Conservation (phyloP, 2,329 filamentous ascomycete species). For the Hymenoscyphus infarciens region DNA sequence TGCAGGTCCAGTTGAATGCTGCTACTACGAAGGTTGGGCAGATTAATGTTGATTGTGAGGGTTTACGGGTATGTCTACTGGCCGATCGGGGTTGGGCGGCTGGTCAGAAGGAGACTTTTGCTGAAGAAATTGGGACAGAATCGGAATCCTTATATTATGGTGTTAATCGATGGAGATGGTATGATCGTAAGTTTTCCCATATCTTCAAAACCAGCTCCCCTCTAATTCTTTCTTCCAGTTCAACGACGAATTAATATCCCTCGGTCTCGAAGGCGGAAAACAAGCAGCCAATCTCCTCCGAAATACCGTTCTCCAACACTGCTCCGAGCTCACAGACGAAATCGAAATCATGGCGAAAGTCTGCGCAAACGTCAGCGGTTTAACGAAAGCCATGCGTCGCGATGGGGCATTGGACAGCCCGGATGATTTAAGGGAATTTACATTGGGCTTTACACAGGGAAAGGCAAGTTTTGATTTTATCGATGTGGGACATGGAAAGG, state of each 20-base stretch:
- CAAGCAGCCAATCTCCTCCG: conserved; percentile 44
- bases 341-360: conserved; percentile 55
- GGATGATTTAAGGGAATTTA: conserved; percentile 53
- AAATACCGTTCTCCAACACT: conserved; percentile 46
- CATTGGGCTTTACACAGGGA: conserved; percentile 56
- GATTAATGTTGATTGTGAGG: conserved; percentile 40
- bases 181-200: conserved; percentile 46
- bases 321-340: conserved; percentile 42
- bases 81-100: no score
- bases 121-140: conserved; percentile 24
- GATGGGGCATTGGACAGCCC: conserved; percentile 45
- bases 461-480: conserved; percentile 60
- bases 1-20: conserved; percentile 47
- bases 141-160: conserved; percentile 56
- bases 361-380: conserved; percentile 50
- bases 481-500: conserved; percentile 57
- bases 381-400: conserved; percentile 48
- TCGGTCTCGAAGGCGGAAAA: conserved; percentile 45
- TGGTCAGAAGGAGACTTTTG: neutral
- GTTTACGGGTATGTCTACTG: conserved; percentile 42
- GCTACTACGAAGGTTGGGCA: conserved; percentile 38
- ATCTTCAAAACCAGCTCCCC: no score
- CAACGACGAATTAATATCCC: conserved; percentile 50
- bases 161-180: conserved; percentile 61
- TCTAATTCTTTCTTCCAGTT: conserved; percentile 43